Evolutionary conservation across 306 rosid species (phyloP), one percentile per base, ranked within the genome.

Genomic region (Cicer chorassanicum): DNA sequence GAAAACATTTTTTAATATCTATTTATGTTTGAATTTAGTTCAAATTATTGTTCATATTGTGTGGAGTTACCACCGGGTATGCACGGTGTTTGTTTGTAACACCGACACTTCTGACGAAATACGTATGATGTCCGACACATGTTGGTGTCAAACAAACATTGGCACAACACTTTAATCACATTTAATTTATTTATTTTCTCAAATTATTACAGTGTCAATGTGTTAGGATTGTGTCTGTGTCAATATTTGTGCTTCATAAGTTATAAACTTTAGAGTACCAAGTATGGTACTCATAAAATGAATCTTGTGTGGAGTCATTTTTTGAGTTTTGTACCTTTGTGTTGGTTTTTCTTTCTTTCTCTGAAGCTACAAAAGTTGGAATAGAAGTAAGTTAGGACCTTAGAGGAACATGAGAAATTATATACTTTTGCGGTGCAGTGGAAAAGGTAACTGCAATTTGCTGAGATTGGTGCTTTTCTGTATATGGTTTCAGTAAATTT

Each of bases 301-400:
- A 29, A 29, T 29, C 5, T 65, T 16, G 70, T 64, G 49, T 14
- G 3, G 46, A 57, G 34, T 40, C 12, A 8, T 10, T 9, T 65
- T 42, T 66, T 67, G 34, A 16, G 68, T 24, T 66, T 55, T 54
- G 40, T 70, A 8, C 19, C 11, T 15, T 24, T 59, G 9, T 39
- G 45, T 59, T 57, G 16, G 36, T 38, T 69, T 50, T 8, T 56
- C 34, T 29, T 29, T 29, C 36, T 44, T 53, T 24, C 21, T 61
- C 8, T 53, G 83, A 54, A 68, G 48, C 80, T 73, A 29, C 62
- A 45, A 62, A 68, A 56, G 64, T 41, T 57, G 50, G 34, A 72
- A 56, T 41, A 56, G 12, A 40, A 49, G 8, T 14, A 54, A 64
- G 29, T 62, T 15, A 3, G 41, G 65, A 39, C 15, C 55, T 53